Evolutionary conservation across 192 early-diverging fungal species (phyloP).

Genomic region (Coemansia reversa): DNA sequence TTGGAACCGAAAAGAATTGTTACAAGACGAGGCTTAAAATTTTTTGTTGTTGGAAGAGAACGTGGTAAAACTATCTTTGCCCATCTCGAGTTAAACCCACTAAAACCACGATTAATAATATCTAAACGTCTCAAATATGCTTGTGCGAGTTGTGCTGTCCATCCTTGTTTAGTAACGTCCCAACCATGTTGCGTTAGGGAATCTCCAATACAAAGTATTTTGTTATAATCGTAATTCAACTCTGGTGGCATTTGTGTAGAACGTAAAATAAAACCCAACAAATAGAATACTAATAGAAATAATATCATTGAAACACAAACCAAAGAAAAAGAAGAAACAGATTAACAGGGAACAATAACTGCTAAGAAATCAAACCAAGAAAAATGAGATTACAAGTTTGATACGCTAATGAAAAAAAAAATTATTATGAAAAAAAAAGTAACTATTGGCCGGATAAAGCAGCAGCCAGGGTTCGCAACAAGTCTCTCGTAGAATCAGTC

Average conservation of each 20-base stretch:
- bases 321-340: not conserved
- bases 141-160: slow-evolving; percentile 36
- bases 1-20: slow-evolving; percentile 39
- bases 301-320: slow-evolving; percentile 1
- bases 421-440: slow-evolving; percentile 5
- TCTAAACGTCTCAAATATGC: slow-evolving; percentile 30
- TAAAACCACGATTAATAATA: slow-evolving; percentile 39
- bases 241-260: slow-evolving; percentile 4
- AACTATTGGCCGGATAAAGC: slow-evolving; percentile 3
- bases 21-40: slow-evolving; percentile 11
- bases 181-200: slow-evolving; percentile 47
- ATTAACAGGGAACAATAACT: not conserved
- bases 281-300: not conserved
- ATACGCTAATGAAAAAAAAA: not conserved
- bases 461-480: slow-evolving; percentile 36
- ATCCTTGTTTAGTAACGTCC: slow-evolving; percentile 35
- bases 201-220: slow-evolving; percentile 38
- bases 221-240: slow-evolving; percentile 1
- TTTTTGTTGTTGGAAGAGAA: slow-evolving; percentile 3
- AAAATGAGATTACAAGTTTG: not conserved
- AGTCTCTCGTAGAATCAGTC: slow-evolving; percentile 20
- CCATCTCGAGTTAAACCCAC: slow-evolving; percentile 43
- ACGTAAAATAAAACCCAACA: not conserved
- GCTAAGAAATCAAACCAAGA: no score
- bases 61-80: slow-evolving; percentile 6